Evolutionary conservation across 805 yeast species (phyloP).

Genomic region (Spathaspora passalidarum): DNA sequence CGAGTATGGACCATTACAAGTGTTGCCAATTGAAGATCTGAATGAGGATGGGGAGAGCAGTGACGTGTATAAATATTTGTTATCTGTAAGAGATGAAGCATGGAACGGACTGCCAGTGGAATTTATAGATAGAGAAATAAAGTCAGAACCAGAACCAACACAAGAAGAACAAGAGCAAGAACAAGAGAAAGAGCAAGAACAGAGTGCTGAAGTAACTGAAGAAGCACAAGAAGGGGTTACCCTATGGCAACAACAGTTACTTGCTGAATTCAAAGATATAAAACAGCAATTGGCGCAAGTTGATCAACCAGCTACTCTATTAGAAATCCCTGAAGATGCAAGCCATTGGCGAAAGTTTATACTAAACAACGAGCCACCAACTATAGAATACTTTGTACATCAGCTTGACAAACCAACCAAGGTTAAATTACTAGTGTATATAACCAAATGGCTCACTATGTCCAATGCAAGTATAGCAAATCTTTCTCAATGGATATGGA

Average conservation of each 20-base stretch:
- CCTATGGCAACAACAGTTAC: constrained; percentile 9
- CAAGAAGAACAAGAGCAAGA: neutral
- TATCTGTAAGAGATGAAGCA: constrained; percentile 30
- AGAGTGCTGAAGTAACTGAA: neutral
- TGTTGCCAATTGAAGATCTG: constrained; percentile 1
- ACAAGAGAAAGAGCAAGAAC: neutral
- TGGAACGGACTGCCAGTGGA: constrained; percentile 17
- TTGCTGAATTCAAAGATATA: constrained; percentile 3
- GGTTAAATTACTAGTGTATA: constrained; percentile 31
- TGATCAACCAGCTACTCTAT: neutral
- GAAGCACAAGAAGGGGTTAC: constrained; percentile 1
- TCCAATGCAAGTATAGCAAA: constrained; percentile 6
- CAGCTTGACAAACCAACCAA: constrained; percentile 28
- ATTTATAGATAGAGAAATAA: constrained; percentile 7
- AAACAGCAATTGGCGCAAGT: neutral
- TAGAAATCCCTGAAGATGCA: neutral
- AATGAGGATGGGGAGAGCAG: neutral
- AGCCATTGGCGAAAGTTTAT: constrained; percentile 29
- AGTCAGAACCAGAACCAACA: neutral
- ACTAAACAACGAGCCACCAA: constrained; percentile 27
- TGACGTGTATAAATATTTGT: constrained; percentile 10
- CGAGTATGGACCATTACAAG: neutral
- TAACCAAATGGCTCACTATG: constrained; percentile 37
- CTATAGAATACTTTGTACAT: constrained; percentile 16
- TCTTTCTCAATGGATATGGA: constrained; percentile 36